These are phyloP conservation scores for Candida anglica DNA, from an alignment of 805 yeast species.

Conservation along the genomic window DNA sequence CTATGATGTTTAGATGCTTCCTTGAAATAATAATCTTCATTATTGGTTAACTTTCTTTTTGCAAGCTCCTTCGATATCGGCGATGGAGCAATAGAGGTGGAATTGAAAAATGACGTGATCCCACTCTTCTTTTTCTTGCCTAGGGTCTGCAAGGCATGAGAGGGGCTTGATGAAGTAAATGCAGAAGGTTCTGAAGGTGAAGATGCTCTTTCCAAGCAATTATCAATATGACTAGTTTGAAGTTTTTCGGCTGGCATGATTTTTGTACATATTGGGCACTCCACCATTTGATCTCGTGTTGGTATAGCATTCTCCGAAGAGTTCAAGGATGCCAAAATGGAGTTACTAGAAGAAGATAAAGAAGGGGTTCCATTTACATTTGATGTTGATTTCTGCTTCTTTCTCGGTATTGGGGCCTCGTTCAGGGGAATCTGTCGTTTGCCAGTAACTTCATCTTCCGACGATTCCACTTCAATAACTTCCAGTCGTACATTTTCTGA, in stretches of 20 bases:
- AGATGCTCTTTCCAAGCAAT: conserved; percentile 43
- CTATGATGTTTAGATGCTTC: conserved; percentile 20
- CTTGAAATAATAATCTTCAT: conserved; percentile 26
- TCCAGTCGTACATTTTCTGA: conserved; percentile 14
- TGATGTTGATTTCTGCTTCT: conserved; percentile 1
- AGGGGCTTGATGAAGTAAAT: no score
- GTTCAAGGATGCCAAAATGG: conserved; percentile 7
- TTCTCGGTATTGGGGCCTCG: conserved; percentile 1
- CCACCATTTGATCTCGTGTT: conserved; percentile 30
- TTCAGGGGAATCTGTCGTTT: conserved; percentile 3
- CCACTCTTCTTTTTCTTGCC: conserved; percentile 7
- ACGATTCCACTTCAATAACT: conserved; percentile 22
- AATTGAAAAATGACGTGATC: conserved; percentile 30
- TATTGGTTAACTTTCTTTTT: conserved; percentile 3
- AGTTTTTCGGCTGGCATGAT: conserved; percentile 51
- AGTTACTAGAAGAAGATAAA: no score
- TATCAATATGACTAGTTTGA: conserved; percentile 59
- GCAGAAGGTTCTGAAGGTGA: conserved; percentile 4
- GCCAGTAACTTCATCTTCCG: conserved; percentile 12
- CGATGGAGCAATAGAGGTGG: conserved; percentile 2
- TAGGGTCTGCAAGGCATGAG: no score
- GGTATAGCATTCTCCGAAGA: conserved; percentile 13
- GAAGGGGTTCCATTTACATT: not conserved
- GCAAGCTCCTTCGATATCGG: conserved; percentile 6
- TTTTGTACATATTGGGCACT: conserved; percentile 66